These are phyloP conservation scores for Retiboletus flavoniger DNA, from an alignment of 1,284 basidiomycete species.

Conservation along the genomic window DNA sequence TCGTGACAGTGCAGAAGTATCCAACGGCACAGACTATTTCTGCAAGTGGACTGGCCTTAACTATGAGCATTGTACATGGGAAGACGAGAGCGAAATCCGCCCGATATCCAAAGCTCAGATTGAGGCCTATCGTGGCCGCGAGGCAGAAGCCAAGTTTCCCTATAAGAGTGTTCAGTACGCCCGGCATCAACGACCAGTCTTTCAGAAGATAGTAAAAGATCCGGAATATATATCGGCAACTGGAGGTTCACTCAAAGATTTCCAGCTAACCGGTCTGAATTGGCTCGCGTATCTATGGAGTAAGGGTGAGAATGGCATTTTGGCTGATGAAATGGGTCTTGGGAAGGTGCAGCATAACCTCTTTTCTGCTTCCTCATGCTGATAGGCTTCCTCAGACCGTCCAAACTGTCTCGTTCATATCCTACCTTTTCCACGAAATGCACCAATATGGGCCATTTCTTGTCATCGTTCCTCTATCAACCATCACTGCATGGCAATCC, in stretches of 20 bases:
- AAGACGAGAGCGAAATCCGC: conserved; percentile 78
- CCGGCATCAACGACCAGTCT: conserved; percentile 72
- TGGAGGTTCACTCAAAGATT: conserved; percentile 92
- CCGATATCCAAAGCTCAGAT: conserved; percentile 75
- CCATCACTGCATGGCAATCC: conserved; percentile 96
- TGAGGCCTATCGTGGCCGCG: conserved; percentile 76
- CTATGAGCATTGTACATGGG: conserved; percentile 98
- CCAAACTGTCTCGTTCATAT: conserved; percentile 94
- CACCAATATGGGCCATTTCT: conserved; percentile 97
- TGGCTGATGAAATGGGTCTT: conserved; percentile 99
- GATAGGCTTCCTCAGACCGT: conserved; percentile 62
- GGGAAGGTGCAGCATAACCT: conserved; percentile 67
- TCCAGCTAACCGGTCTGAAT: conserved; percentile 97
- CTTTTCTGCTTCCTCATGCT: conserved; percentile 8
- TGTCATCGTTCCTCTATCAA: conserved; percentile 97
- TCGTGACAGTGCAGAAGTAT: conserved; percentile 59
- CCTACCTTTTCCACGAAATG: conserved; percentile 92
- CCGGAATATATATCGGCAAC: conserved; percentile 82
- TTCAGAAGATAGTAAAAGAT: conserved; percentile 86
- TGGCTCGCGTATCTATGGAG: conserved; percentile 98
- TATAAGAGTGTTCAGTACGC: conserved; percentile 79
- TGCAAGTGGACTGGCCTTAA: conserved; percentile 97
- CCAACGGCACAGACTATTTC: conserved; percentile 81
- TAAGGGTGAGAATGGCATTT: conserved; percentile 93
- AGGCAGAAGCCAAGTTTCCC: conserved; percentile 81